Evolutionary conservation across 2,329 filamentous ascomycete genomes (phyloP).

Genomic region (Niveomyces coronatus): DNA sequence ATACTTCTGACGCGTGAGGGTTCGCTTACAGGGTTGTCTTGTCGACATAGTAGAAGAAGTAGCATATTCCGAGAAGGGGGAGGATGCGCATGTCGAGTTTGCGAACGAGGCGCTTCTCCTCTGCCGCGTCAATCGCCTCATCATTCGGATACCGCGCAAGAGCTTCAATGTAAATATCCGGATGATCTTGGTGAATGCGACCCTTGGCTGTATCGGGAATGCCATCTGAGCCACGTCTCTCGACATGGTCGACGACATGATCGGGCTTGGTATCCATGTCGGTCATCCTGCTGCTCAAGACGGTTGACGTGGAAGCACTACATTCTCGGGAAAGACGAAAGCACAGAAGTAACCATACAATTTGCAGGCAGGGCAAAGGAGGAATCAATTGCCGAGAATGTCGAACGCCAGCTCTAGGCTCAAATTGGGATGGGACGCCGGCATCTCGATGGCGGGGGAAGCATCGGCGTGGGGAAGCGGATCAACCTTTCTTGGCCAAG

Average conservation of each 20-base stretch:
- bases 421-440: constrained; percentile 18
- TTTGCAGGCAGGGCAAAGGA: not conserved
- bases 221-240: not conserved
- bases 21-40: constrained; percentile 37
- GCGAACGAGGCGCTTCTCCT: constrained; percentile 23
- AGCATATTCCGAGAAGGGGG: constrained; percentile 28
- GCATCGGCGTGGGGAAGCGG: no score
- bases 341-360: no score
- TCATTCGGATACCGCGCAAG: constrained; percentile 26
- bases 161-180: constrained; percentile 25
- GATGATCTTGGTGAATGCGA: constrained; percentile 14
- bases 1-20: not conserved
- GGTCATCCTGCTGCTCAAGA: not conserved
- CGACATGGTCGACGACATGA: not conserved
- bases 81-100: constrained; percentile 29
- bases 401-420: not conserved
- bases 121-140: constrained; percentile 24
- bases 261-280: not conserved
- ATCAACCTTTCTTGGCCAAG: no score
- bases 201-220: not conserved
- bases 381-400: not conserved
- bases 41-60: constrained; percentile 30
- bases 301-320: not conserved
- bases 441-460: constrained; percentile 21
- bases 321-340: not conserved